These are phyloP conservation scores for Phytophthora macrochlamydospora DNA, from an alignment of 352 stramenopile species.

Conservation along the genomic window DNA sequence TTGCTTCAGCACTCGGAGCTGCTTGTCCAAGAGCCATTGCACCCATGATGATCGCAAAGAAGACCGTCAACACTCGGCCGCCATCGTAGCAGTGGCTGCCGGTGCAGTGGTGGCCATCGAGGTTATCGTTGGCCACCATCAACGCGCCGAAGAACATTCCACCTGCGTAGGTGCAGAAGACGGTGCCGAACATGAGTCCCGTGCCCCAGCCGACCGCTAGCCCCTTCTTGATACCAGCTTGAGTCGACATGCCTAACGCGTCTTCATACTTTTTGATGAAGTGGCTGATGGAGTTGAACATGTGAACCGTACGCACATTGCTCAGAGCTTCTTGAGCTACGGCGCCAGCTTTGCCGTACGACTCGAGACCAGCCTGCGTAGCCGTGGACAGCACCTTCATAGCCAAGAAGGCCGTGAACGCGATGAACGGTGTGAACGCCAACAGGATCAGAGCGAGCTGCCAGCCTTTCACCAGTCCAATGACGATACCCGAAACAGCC, in stretches of 20 bases:
- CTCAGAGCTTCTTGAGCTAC: constrained; percentile 75
- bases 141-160: constrained; percentile 84
- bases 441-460: constrained; percentile 68
- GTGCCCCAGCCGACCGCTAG: constrained; percentile 63
- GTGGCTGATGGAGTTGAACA: constrained; percentile 72
- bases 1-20: constrained; percentile 61
- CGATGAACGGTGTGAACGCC: constrained; percentile 69
- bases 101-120: constrained; percentile 44
- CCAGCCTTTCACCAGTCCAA: constrained; percentile 74
- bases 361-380: constrained; percentile 57
- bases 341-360: constrained; percentile 67
- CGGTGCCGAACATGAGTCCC: constrained; percentile 67
- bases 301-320: constrained; percentile 80
- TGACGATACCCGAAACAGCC: constrained; percentile 61
- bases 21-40: constrained; percentile 78
- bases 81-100: constrained; percentile 60
- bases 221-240: constrained; percentile 51
- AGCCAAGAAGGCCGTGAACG: constrained; percentile 45
- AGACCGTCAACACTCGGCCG: constrained; percentile 70
- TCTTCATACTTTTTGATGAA: constrained; percentile 67
- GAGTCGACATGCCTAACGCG: constrained; percentile 47
- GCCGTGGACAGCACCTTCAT: constrained; percentile 58
- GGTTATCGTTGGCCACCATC: constrained; percentile 65
- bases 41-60: constrained; percentile 74
- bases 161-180: constrained; percentile 74